Base-by-base conservation (phyloP, 345 rosid genomes). In the Lepidium didymum region DNA sequence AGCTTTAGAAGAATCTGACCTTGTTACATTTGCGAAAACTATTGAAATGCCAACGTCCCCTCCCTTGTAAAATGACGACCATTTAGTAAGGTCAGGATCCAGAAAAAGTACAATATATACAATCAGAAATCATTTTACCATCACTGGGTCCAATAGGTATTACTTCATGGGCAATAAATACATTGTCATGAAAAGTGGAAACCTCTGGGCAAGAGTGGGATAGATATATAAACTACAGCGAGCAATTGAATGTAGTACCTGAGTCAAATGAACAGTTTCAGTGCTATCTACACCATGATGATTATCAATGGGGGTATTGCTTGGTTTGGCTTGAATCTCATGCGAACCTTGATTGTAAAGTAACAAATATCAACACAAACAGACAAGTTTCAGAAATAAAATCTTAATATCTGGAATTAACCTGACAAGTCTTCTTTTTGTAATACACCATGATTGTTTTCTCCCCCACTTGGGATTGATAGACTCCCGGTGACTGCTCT, bases 341-440 rank as follows among this genome's bases (percentile, higher is more conserved):
- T 62, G 81, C 74, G 67, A 54, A 59, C 82, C 93, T 84, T 69
- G 45, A 78, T 69, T 42, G 56, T 67, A 58, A 65, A 46, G 15
- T 49, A 49, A 4, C 19, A 54, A 25, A 44, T 6, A 58, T 72
- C 51, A 45, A 29, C 7, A 63, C 16, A 52, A 25, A 52, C 14
- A 47, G 46, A 31, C 49, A 61, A 59, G 49, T 47, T 52, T 34
- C 58, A 40, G 18, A 42, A 21, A 34, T 11, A 10, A 55, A 44
- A 36, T 64, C 31, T 54, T 41, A 1, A 51, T 55, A 63, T n/a
- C 45, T 13, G 46, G 36, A 33, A 52, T 65, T 8, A n/a, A 89
- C 94, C 92, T 73, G 87, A 59, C 43, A 63, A 61, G 63, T 65
- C 79, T 73, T 73, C 83, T 49, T 23, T 46, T 56, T 61, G 81